Evolutionary conservation across 345 rosid genomes (phyloP).

Genomic region (Syzygium jambos): DNA sequence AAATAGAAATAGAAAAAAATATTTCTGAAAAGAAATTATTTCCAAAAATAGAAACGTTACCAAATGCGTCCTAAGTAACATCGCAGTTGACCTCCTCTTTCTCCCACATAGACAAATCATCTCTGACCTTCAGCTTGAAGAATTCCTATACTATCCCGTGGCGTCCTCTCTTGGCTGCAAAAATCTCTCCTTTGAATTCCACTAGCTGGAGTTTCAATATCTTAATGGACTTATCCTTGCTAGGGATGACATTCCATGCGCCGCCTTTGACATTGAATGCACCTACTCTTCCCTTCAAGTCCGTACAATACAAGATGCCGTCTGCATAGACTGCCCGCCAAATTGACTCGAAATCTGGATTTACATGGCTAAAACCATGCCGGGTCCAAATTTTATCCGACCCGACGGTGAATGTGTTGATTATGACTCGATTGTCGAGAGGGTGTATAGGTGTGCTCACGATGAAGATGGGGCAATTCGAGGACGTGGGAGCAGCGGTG

Average conservation of each 20-base stretch:
- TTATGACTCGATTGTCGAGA: neutral
- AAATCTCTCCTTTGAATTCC: neutral
- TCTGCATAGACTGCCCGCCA: neutral
- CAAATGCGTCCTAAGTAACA: too few species aligned
- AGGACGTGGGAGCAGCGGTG: neutral
- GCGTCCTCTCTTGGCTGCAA: neutral
- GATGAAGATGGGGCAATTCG: accelerated
- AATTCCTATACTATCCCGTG: neutral
- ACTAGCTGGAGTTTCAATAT: neutral
- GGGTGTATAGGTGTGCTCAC: neutral
- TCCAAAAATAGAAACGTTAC: too few species aligned
- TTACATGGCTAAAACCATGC: neutral
- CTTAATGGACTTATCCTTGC: neutral
- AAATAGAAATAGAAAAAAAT: too few species aligned
- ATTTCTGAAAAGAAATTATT: too few species aligned
- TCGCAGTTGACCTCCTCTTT: too few species aligned
- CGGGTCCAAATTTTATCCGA: neutral
- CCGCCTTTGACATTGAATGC: too few species aligned
- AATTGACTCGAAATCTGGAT: neutral
- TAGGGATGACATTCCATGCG: neutral
- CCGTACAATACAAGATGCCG: too few species aligned
- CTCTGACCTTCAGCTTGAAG: neutral
- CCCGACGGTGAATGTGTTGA: accelerated
- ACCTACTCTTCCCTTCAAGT: too few species aligned
- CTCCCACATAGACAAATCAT: neutral